Conservation (phyloP, 2,329 filamentous ascomycete genomes). For the Trichoderma sp. region DNA sequence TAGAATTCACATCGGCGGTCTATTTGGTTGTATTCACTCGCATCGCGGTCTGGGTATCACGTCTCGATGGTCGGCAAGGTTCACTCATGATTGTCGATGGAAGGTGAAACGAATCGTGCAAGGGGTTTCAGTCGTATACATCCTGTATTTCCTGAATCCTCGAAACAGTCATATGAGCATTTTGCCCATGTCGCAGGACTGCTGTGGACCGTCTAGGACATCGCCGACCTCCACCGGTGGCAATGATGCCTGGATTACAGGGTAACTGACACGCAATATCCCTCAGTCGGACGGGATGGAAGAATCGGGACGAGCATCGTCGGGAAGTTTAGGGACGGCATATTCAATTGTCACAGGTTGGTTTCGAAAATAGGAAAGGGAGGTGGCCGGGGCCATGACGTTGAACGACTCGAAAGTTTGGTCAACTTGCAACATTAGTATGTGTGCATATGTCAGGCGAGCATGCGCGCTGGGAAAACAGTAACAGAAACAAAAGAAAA, state of each 20-base stretch:
- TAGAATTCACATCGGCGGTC: not conserved
- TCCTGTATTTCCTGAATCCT: not conserved
- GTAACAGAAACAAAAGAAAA: not conserved
- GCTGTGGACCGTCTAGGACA: not conserved
- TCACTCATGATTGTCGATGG: not conserved
- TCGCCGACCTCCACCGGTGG: slow-evolving; percentile 1
- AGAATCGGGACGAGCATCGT: not conserved
- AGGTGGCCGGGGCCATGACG: not conserved
- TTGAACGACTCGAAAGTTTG: not conserved
- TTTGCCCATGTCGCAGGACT: not conserved
- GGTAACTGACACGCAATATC: not conserved
- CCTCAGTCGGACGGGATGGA: not conserved
- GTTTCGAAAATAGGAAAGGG: not conserved
- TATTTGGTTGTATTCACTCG: not conserved
- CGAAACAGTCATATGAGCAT: not conserved
- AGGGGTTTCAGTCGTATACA: not conserved
- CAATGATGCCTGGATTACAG: not conserved
- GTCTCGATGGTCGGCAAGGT: not conserved
- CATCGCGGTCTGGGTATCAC: not conserved
- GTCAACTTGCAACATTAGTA: slow-evolving; percentile 7
- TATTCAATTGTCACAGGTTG: not conserved
- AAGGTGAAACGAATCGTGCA: not conserved
- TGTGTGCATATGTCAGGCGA: not conserved
- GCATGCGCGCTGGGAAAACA: not conserved
- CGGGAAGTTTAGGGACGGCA: not conserved